Conservation (phyloP, 148 eudicot species). For the Chenopodium quinoa region DNA sequence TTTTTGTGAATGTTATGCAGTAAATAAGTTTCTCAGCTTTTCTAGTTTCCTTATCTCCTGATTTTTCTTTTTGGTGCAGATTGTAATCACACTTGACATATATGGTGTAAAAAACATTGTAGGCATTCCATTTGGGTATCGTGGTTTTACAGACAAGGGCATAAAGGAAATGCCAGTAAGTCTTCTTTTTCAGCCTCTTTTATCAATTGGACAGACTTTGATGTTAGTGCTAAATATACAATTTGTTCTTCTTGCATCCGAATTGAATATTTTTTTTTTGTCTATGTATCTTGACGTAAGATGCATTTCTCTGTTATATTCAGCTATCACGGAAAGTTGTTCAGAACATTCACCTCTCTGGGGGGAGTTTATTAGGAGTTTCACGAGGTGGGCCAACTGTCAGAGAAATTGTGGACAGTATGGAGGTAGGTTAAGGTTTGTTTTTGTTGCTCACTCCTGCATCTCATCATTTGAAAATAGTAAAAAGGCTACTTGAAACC, state of each 20-base stretch:
- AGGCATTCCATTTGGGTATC: constrained; percentile 96
- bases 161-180: constrained; percentile 79
- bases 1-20: neutral
- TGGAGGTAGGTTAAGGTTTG: constrained; percentile 57
- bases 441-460: constrained; percentile 3
- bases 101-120: constrained; percentile 93
- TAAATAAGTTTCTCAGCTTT: neutral
- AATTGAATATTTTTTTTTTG: neutral
- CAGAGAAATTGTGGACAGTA: constrained; percentile 79
- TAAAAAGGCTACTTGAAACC: neutral
- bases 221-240: neutral
- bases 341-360: constrained; percentile 94
- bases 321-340: constrained; percentile 94
- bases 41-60: neutral
- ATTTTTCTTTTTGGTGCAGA: constrained; percentile 47
- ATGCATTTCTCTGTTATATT: neutral
- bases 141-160: constrained; percentile 78
- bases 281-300: constrained; percentile 1
- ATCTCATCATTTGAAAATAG: constrained; percentile 14
- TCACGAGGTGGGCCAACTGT: constrained; percentile 92
- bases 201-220: neutral
- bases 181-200: constrained; percentile 3
- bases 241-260: constrained; percentile 4
- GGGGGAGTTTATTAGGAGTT: constrained; percentile 96
- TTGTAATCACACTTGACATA: constrained; percentile 95